A percentile compares a stretch with the other conserved stretches of the same genome.
These are phyloP conservation scores for Lactifluus pinguis DNA, from an alignment of 768 basidiomycete species.

Conservation along the genomic window DNA sequence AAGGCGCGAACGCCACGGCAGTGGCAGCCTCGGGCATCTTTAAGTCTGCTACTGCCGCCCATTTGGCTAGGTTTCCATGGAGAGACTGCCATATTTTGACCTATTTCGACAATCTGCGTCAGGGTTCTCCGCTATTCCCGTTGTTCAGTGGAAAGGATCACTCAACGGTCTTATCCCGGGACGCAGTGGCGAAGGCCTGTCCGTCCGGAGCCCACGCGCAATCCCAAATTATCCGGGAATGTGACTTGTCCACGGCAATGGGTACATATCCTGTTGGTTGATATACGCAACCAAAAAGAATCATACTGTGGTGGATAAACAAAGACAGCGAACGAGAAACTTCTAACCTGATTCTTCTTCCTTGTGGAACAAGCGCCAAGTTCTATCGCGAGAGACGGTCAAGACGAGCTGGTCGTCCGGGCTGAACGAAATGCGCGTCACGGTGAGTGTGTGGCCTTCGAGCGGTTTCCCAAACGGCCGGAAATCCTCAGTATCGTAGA, in stretches of 20 bases:
- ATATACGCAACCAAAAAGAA: not conserved
- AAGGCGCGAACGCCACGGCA: slow-evolving; percentile 57
- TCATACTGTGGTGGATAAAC: not conserved
- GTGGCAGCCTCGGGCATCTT: slow-evolving; percentile 74
- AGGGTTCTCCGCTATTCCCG: not conserved
- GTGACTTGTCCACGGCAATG: slow-evolving; percentile 68
- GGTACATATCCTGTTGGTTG: slow-evolving; percentile 44
- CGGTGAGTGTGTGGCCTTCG: slow-evolving; percentile 77
- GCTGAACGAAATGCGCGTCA: slow-evolving; percentile 87
- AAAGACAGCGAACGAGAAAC: not conserved
- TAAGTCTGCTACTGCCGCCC: slow-evolving; percentile 52
- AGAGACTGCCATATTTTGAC: slow-evolving; percentile 71
- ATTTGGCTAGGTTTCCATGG: slow-evolving; percentile 30
- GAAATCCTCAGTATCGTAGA: slow-evolving; percentile 69
- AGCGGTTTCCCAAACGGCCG: slow-evolving; percentile 64
- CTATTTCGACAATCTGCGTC: slow-evolving; percentile 30
- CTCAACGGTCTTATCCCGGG: slow-evolving; percentile 86
- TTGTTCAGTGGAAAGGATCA: not conserved
- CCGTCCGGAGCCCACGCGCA: slow-evolving; percentile 77
- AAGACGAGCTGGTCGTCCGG: slow-evolving; percentile 71
- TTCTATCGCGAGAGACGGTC: slow-evolving; percentile 84
- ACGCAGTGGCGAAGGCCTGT: slow-evolving; percentile 83
- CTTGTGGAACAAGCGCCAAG: slow-evolving; percentile 74
- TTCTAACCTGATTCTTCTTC: slow-evolving; percentile 35
- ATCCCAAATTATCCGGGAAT: slow-evolving; percentile 94